Evolutionary conservation across 2,329 filamentous ascomycete genomes (phyloP).

Genomic region (Ascochyta pisi): DNA sequence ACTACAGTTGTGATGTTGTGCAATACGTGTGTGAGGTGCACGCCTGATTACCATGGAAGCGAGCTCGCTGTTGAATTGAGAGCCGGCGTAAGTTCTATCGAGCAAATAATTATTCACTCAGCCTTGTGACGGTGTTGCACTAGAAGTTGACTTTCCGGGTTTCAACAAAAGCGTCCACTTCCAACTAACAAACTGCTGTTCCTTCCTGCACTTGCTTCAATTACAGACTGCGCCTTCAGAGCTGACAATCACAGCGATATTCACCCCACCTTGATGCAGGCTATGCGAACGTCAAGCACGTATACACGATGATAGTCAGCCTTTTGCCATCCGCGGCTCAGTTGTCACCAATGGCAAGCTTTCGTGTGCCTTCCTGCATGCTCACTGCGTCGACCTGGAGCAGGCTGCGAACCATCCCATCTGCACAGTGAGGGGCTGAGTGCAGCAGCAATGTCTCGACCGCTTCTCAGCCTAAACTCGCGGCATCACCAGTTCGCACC

Average conservation of each 20-base stretch:
- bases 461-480: not conserved
- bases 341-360: not conserved
- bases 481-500: not conserved
- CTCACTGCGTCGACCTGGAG: not conserved
- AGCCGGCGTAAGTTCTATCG: not conserved
- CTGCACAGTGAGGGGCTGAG: slow-evolving; percentile 5
- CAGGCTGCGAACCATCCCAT: not conserved
- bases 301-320: not conserved
- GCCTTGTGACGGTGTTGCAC: too few species aligned
- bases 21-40: not conserved
- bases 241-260: not conserved
- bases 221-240: too few species aligned
- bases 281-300: not conserved
- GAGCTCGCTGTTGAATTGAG: not conserved
- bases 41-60: not conserved
- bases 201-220: too few species aligned
- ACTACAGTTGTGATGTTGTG: not conserved
- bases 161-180: too few species aligned
- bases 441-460: not conserved
- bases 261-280: not conserved
- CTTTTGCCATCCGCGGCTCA: not conserved
- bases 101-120: too few species aligned
- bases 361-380: not conserved
- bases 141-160: too few species aligned
- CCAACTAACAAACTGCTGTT: too few species aligned